phyloP scores from a whole-genome alignment of 345 rosid species.

The Pistacia atlantica region DNA sequence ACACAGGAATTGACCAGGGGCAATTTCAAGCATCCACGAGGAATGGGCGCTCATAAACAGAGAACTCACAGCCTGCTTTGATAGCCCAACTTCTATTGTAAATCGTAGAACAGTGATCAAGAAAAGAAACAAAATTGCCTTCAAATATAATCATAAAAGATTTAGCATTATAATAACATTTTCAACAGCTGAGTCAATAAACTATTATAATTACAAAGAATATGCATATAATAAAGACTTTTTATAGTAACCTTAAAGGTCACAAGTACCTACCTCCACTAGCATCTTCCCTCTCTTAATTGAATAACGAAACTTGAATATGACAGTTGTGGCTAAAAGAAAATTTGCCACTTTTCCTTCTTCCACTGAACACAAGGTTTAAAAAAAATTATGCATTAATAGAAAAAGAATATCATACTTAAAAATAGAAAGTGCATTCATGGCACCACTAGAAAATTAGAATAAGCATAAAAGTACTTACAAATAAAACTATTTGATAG shows the following conservation, averaged over 20 bases:
- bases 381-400: not conserved
- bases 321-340: slow-evolving; percentile 83
- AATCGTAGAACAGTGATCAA: slow-evolving; percentile 65
- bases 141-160: slow-evolving; percentile 37
- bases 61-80: slow-evolving; percentile 95
- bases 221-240: not conserved
- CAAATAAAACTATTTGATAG: slow-evolving; percentile 91
- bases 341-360: slow-evolving; percentile 95
- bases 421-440: slow-evolving; percentile 15
- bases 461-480: no score
- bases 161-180: slow-evolving; percentile 24
- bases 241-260: not conserved
- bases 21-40: slow-evolving; percentile 74
- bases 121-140: slow-evolving; percentile 71
- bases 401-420: not conserved
- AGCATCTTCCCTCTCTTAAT: no score
- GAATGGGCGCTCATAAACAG: slow-evolving; percentile 67
- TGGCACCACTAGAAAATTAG: no score
- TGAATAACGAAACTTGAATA: slow-evolving; percentile 54
- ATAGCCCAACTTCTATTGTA: slow-evolving; percentile 79
- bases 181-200: not conserved
- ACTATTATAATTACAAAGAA: not conserved
- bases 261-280: no score
- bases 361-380: slow-evolving; percentile 62
- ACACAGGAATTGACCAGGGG: slow-evolving; percentile 49